Evolutionary conservation across 345 rosid genomes (phyloP), one percentile per base, ranked within the genome.

Genomic region (Alliaria petiolata): DNA sequence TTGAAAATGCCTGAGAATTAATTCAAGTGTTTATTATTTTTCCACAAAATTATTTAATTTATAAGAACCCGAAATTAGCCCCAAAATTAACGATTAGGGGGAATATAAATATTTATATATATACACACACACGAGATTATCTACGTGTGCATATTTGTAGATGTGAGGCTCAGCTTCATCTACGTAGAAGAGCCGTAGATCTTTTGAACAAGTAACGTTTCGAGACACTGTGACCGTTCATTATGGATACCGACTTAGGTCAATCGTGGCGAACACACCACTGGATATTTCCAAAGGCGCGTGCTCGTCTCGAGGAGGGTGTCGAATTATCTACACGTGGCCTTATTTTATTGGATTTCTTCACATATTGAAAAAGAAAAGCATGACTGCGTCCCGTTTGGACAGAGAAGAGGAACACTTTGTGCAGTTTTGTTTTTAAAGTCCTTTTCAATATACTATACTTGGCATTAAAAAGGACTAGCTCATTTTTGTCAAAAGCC

Each of bases 141-240:
- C 17, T 12, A 53, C 69, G 79, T 62, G 70, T 69, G 52, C 53
- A 62, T 13, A 47, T 54, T 53, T 55, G 65, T 69, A 10, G 2
- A 33, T 67, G 69, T 67, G 74, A 51, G 78, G 69, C 40, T 60
- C 20, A 54, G 71, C 12, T 69, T 46, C 53, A 47, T 76, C 75
- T 55, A 76, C 75, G 75, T 69, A 15, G 65, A 47, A 62, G 39
- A 69, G 61, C 75, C 79, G 79, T 69, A 30, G 70, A 69, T 76
- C 66, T 7, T 43, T 62, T 19, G 75, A 9, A 45, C 54, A 54
- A 31, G 61, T 26, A 38, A 69, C 0, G 31, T 0, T 49, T 50
- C 1, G 19, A 54, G 15, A 1, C 9, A 15, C 39, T 8, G 0
- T n/a, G 61, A 62, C 75, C 79, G 75, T 76, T 69, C 53, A 47